Evolutionary conservation across 345 rosid genomes (phyloP).

Genomic region (Bruguiera parviflora): DNA sequence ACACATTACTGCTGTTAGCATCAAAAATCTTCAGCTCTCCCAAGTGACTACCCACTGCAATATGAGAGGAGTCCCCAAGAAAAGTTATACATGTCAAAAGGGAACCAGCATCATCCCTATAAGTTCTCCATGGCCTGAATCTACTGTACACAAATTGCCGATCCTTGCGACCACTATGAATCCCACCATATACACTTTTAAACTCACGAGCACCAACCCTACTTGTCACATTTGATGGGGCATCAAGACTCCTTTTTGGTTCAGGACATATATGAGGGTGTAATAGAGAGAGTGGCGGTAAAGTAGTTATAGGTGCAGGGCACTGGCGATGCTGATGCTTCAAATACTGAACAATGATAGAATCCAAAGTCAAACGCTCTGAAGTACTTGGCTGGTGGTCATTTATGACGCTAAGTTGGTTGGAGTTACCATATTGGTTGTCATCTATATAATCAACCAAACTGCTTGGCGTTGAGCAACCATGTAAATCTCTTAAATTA

Average conservation of each 20-base stretch:
- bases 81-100: slow-evolving; percentile 79
- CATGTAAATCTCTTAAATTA: slow-evolving; percentile 39
- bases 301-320: slow-evolving; percentile 96
- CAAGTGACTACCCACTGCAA: slow-evolving; percentile 88
- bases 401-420: slow-evolving; percentile 46
- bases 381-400: slow-evolving; percentile 59
- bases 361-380: slow-evolving; percentile 79
- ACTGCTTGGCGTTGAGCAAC: slow-evolving; percentile 37
- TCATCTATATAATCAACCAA: slow-evolving; percentile 45
- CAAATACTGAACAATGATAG: slow-evolving; percentile 85
- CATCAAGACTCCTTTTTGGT: slow-evolving; percentile 86
- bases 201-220: slow-evolving; percentile 86
- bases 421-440: slow-evolving; percentile 43
- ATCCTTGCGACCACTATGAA: slow-evolving; percentile 91
- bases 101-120: slow-evolving; percentile 76
- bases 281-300: slow-evolving; percentile 90
- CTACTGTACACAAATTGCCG: slow-evolving; percentile 96
- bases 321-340: slow-evolving; percentile 99
- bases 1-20: slow-evolving; percentile 54
- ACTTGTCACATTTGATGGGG: slow-evolving; percentile 80
- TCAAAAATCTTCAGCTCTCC: slow-evolving; percentile 83
- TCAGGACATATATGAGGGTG: slow-evolving; percentile 97
- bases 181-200: slow-evolving; percentile 71
- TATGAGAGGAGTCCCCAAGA: slow-evolving; percentile 67
- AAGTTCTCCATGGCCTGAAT: slow-evolving; percentile 91